phyloP scores from a whole-genome alignment of 768 basidiomycete species.

The Podaxis sp. region DNA sequence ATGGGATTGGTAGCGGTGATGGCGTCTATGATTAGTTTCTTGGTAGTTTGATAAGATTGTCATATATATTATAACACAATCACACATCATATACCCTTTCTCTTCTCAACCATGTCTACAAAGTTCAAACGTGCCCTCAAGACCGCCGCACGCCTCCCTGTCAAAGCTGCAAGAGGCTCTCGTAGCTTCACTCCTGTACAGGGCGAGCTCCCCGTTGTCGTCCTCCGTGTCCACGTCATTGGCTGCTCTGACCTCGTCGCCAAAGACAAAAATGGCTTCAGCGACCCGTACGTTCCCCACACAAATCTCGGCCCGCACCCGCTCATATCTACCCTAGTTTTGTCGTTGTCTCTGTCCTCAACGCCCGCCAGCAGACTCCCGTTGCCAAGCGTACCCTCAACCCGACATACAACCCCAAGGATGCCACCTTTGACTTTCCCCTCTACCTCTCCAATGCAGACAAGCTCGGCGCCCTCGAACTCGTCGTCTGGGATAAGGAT shows the following conservation, averaged over 20 bases:
- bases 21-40: background rate
- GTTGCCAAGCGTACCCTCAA: conserved; percentile 71
- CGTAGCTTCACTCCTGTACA: conserved; percentile 37
- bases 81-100: background rate
- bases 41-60: conserved; percentile 5
- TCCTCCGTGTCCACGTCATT: conserved; percentile 67
- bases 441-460: conserved; percentile 77
- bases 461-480: conserved; percentile 70
- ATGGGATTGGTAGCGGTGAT: background rate
- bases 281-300: conserved; percentile 65
- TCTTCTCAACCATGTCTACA: conserved; percentile 5
- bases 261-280: conserved; percentile 66
- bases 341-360: conserved; percentile 64
- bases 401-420: conserved; percentile 61
- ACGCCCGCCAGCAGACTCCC: conserved; percentile 65
- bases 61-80: background rate
- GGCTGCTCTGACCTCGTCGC: conserved; percentile 59
- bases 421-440: conserved; percentile 89
- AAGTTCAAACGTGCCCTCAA: conserved; percentile 63
- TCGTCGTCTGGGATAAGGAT: conserved; percentile 95
- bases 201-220: conserved; percentile 65
- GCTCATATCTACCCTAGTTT: conserved; percentile 41
- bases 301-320: background rate
- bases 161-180: conserved; percentile 9
- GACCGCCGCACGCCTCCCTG: conserved; percentile 53